phyloP scores from a whole-genome alignment of 805 yeast species.

The Jamesozyma lodderae region DNA sequence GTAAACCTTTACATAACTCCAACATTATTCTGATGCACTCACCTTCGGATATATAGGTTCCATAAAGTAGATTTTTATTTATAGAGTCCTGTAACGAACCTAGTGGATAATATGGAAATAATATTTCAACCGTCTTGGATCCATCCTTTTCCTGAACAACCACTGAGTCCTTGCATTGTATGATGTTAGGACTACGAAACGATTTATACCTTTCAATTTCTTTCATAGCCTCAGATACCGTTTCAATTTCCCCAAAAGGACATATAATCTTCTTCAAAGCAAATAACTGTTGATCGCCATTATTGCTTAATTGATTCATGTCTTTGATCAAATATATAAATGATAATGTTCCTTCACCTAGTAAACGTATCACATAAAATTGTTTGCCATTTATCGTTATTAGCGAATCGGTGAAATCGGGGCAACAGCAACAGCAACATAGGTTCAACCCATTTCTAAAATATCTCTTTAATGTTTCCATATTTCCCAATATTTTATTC shows the following conservation, averaged over 20 bases:
- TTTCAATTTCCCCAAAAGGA: conserved; percentile 68
- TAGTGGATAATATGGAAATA: conserved; percentile 65
- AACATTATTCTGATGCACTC: conserved; percentile 55
- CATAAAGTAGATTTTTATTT: conserved; percentile 50
- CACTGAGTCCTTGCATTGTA: conserved; percentile 60
- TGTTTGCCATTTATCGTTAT: conserved; percentile 46
- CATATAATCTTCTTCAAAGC: conserved; percentile 84
- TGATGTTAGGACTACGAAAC: conserved; percentile 59
- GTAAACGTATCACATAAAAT: conserved; percentile 56
- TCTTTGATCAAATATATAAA: conserved; percentile 71
- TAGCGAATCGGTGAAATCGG: conserved; percentile 29
- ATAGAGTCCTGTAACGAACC: conserved; percentile 81
- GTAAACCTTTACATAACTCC: conserved; percentile 68
- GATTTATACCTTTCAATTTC: conserved; percentile 71
- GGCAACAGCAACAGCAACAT: conserved; percentile 12
- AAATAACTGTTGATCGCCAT: conserved; percentile 25
- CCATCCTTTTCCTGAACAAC: conserved; percentile 72
- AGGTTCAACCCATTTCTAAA: neutral
- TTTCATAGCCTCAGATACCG: conserved; percentile 61
- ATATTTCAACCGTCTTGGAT: conserved; percentile 63
- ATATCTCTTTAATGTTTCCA: neutral
- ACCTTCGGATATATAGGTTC: conserved; percentile 44
- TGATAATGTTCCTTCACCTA: conserved; percentile 88
- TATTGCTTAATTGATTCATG: conserved; percentile 20
- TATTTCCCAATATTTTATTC: too few relatives aligned